Evolutionary conservation across 164 flowering plant genomes (phyloP).

Genomic region (Aristolochia californica): DNA sequence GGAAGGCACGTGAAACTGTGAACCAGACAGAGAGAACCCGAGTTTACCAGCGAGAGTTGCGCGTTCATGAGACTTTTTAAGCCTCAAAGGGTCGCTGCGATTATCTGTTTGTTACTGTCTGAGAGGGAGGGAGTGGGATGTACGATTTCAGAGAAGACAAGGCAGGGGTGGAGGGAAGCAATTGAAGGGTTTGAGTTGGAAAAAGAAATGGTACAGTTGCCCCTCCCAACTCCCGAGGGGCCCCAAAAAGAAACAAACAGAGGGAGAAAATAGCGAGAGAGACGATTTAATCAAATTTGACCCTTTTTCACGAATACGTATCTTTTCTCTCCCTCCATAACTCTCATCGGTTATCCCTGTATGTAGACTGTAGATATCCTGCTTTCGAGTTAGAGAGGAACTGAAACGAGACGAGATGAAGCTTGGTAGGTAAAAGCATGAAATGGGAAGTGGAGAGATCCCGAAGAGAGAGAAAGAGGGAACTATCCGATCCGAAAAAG

Average conservation of each 20-base stretch:
- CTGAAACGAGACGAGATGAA: background rate
- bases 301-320: too few species aligned
- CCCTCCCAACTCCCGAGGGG: background rate
- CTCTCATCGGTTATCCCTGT: too few species aligned
- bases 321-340: too few species aligned
- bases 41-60: too few species aligned
- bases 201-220: background rate
- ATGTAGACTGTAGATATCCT: too few species aligned
- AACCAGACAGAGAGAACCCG: background rate
- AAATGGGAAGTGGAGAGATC: background rate
- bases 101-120: too few species aligned
- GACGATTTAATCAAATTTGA: background rate
- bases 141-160: too few species aligned
- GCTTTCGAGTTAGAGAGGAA: too few species aligned
- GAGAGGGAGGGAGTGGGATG: too few species aligned
- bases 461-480: background rate
- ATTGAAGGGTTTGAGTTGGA: background rate
- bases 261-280: background rate
- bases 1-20: background rate
- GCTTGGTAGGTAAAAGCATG: background rate
- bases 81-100: too few species aligned
- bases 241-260: background rate
- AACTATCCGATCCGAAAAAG: slow-evolving; percentile 7
- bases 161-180: too few species aligned
- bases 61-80: too few species aligned